Evolutionary conservation across 2,329 filamentous ascomycete species (phyloP).

Genomic region (Juglanconis oblonga): DNA sequence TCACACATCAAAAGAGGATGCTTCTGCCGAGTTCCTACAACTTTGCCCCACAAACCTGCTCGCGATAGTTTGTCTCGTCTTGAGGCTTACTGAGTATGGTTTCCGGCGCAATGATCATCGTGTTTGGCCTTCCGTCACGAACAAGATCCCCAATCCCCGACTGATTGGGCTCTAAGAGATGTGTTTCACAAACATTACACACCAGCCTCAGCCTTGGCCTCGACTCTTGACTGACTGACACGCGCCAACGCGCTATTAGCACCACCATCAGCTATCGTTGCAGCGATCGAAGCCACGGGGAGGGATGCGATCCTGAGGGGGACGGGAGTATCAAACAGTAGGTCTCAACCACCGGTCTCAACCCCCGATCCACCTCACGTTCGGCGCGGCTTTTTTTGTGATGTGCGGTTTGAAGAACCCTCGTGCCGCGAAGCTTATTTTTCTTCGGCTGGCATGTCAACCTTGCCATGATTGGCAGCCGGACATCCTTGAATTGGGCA

Average conservation of each 20-base stretch:
- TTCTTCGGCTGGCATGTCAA: not conserved
- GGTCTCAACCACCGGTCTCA: constrained; percentile 32
- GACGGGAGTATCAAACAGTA: constrained; percentile 81
- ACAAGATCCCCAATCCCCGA: not conserved
- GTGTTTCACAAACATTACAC: not conserved
- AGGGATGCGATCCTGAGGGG: constrained; percentile 92
- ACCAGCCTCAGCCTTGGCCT: not conserved
- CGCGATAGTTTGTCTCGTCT: not conserved
- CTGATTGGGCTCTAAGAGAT: not conserved
- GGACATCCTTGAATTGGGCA: too few relatives aligned
- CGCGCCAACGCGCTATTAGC: constrained; percentile 40
- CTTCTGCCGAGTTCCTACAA: not conserved
- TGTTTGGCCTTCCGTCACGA: not conserved
- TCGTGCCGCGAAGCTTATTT: not conserved
- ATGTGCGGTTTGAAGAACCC: not conserved
- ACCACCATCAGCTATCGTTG: constrained; percentile 83
- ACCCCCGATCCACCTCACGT: not conserved
- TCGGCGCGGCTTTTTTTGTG: not conserved
- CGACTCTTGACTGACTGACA: constrained; percentile 4
- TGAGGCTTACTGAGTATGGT: not conserved
- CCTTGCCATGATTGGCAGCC: too few relatives aligned
- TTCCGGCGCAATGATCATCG: not conserved
- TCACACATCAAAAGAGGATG: not conserved
- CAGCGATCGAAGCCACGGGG: constrained; percentile 84
- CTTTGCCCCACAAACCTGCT: not conserved